Base-by-base conservation (phyloP, 306 rosid genomes). In the Fragaria ananassa region DNA sequence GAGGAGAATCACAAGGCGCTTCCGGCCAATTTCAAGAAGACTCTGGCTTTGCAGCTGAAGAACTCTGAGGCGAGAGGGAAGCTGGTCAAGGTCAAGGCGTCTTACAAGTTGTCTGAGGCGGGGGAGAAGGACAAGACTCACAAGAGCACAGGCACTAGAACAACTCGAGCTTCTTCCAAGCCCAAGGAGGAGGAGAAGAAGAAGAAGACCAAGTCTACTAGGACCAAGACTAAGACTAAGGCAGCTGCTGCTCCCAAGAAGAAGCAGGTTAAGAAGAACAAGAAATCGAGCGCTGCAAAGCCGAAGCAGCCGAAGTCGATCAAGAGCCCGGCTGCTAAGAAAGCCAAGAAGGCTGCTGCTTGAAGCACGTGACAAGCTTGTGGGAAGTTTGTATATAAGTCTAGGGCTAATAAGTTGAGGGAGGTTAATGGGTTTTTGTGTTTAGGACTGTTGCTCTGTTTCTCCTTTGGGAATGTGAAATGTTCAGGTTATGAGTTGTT, bases 301-400 rank as follows among this genome's bases (percentile, higher is more conserved):
- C 97, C 95, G 2, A 93, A 93, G 27, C 93, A 87, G 86, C 93
- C 91, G 2, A 93, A 84, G 72, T 88, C 96, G 9, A 82, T 94
- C 8, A 90, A 68, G 82, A 83, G 89, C 21, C 84, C 94, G 18
- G 62, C 83, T 18, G 80, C 89, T 0, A 91, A 88, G 91, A 86
- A 89, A 83, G 72, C 88, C 3, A 84, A 85, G 75, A 94, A 76
- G 72, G 79, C 82, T 5, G 70, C 39, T 51, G 91, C 79, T 15
- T 81, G 63, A 85, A 10, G 23, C 4, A 42, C 8, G 21, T 19
- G 47, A 5, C 8, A 3, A 23, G 44, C 7, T 41, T 15, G 34
- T 19, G 47, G 3, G 18, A 3, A 23, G 44, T 39, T 41, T 15
- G 54, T 25, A 57, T 66, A 31, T 1, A 1, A 67, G 50, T 35